Evolutionary conservation across 2,329 filamentous ascomycete species (phyloP).

Genomic region (Dendrostoma leiphaemia): DNA sequence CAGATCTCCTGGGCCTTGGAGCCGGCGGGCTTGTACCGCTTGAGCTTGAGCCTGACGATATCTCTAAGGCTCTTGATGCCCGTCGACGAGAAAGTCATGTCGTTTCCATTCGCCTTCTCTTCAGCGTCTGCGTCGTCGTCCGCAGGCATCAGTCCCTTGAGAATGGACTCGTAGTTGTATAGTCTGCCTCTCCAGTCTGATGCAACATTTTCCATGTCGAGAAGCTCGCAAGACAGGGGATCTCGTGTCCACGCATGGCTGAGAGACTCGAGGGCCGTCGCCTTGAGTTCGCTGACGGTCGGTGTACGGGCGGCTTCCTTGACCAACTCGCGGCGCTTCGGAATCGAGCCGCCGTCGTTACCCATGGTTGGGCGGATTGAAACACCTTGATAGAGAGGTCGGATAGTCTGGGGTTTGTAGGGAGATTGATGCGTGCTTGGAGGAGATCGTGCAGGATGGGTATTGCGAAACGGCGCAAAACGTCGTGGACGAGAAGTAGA

Average conservation of each 20-base stretch:
- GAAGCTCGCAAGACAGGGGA: slow-evolving; percentile 75
- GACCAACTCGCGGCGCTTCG: slow-evolving; percentile 91
- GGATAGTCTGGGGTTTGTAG: background rate
- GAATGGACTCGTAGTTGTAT: slow-evolving; percentile 91
- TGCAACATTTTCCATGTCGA: slow-evolving; percentile 70
- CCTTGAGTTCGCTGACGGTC: slow-evolving; percentile 84
- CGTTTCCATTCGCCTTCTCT: slow-evolving; percentile 43
- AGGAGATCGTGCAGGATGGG: no score
- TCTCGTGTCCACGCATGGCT: slow-evolving; percentile 85
- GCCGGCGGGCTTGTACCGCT: slow-evolving; percentile 34
- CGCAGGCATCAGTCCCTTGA: slow-evolving; percentile 57
- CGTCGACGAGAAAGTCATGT: slow-evolving; percentile 42
- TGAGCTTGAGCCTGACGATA: slow-evolving; percentile 81
- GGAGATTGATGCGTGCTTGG: background rate
- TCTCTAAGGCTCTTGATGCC: slow-evolving; percentile 82
- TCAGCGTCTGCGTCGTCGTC: slow-evolving; percentile 61
- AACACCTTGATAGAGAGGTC: no score
- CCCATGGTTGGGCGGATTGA: slow-evolving; percentile 65
- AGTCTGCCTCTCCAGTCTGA: slow-evolving; percentile 78
- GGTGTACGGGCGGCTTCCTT: slow-evolving; percentile 84
- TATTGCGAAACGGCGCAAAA: slow-evolving; percentile 14
- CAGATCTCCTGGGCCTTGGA: slow-evolving; percentile 57
- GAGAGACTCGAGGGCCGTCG: slow-evolving; percentile 79
- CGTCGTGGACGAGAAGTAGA: background rate
- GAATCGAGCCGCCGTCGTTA: slow-evolving; percentile 96